Base-by-base conservation (phyloP, 352 stramenopile genomes). In the Phytophthora syringae region DNA sequence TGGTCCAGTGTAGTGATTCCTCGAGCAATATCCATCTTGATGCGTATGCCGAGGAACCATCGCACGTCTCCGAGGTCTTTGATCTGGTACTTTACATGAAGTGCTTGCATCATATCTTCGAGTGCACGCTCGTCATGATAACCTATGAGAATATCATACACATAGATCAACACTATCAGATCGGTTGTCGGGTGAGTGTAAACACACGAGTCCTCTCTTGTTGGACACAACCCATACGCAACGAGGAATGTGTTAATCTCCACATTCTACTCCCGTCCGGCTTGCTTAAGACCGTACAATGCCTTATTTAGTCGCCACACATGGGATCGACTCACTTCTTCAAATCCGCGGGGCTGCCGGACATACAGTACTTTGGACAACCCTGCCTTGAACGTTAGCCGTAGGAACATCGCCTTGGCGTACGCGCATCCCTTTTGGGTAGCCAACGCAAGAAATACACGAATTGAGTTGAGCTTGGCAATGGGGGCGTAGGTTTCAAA, bases 401-500 rank as follows among this genome's bases (percentile, higher is more conserved):
- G 37, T 44, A 9, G 37, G 37, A 11, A 64, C 52, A 64, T 64
- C 52, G 27, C 52, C 52, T 5, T 64, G 53, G 11, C 52, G 45
- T 13, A 69, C 47, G 15, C 21, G 52, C 37, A 64, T 50, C 28
- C 47, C 1, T 16, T 9, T 44, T 64, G 53, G 27, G 21, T 55
- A 0, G 15, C 9, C 2, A 70, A 5, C 12, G 53, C 48, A 16
- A 70, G 5, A 24, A 65, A 64, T 1, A 43, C 30, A 10, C 37
- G 61, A 24, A 65, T 65, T 6, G 49, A 65, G 22, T 59, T 69
- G 6, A 69, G 34, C 6, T 27, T 9, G n/a, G 44, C 51, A 34
- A 68, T 44, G 7, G 37, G 45, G 34, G 40, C 58, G 22, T 66
- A 52, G 2, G 59, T 67, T 37, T 60, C 59, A 18, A 57, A 67